phyloP scores from a whole-genome alignment of 2,329 filamentous ascomycete genomes.

The Colletotrichum cuscutae region DNA sequence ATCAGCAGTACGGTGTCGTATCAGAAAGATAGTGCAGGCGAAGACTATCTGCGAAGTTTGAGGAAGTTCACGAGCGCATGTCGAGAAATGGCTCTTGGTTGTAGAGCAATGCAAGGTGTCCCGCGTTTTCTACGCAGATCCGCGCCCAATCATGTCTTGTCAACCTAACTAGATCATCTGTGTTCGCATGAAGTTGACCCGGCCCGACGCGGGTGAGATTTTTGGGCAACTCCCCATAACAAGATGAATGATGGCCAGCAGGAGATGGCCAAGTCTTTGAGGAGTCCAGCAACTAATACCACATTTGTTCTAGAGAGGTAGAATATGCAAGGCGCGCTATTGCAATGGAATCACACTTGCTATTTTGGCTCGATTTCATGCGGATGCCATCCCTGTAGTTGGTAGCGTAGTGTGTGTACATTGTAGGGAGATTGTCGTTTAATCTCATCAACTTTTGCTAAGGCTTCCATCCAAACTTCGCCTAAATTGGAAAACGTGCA shows the following conservation, averaged over 20 bases:
- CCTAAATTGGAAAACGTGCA: neutral
- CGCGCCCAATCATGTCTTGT: constrained; percentile 14
- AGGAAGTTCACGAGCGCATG: neutral
- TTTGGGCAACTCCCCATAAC: neutral
- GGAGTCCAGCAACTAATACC: neutral
- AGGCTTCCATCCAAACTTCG: neutral
- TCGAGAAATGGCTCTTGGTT: neutral
- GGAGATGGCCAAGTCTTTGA: neutral
- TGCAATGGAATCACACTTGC: neutral
- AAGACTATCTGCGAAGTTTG: too few species aligned
- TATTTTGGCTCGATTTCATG: neutral
- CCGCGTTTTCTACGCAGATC: constrained; percentile 5
- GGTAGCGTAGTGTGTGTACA: neutral
- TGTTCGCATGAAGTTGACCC: constrained; percentile 28
- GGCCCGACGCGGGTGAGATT: constrained; percentile 9
- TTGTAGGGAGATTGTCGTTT: neutral
- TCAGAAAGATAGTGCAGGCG: neutral
- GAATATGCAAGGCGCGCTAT: neutral
- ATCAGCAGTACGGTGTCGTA: neutral
- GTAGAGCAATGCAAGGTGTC: neutral
- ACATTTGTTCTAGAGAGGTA: too few species aligned
- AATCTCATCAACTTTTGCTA: neutral
- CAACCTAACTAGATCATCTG: neutral
- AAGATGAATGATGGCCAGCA: neutral
- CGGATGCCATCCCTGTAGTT: neutral